A percentile compares a stretch with the other conserved stretches of the same genome.
These are phyloP conservation scores for Mycena leptocephala DNA, from an alignment of 768 basidiomycete genomes.

Conservation along the genomic window DNA sequence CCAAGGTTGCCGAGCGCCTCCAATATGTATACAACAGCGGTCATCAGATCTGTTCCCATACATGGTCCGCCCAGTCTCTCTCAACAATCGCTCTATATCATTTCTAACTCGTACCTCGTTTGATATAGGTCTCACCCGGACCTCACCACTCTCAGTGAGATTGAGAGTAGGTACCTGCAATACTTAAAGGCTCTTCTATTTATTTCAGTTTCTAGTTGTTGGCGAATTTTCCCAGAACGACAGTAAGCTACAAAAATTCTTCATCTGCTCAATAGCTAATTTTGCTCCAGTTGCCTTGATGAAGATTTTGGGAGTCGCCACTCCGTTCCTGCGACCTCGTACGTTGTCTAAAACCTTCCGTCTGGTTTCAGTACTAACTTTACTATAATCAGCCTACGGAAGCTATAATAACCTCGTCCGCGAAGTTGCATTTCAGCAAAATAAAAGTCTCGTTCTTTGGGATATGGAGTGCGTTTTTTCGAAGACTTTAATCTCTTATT, in stretches of 20 bases:
- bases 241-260: background rate
- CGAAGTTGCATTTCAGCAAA: conserved; percentile 25
- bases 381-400: conserved; percentile 31
- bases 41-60: conserved; percentile 53
- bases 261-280: background rate
- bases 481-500: background rate
- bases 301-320: conserved; percentile 43
- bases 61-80: conserved; percentile 34
- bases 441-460: conserved; percentile 46
- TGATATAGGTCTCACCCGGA: conserved; percentile 45
- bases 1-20: conserved; percentile 35
- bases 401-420: conserved; percentile 33
- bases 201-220: background rate
- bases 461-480: conserved; percentile 49
- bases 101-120: background rate
- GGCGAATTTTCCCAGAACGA: conserved; percentile 27
- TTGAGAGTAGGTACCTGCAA: conserved; percentile 35
- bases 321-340: conserved; percentile 31
- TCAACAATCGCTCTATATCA: too few relatives aligned
- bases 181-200: background rate
- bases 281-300: conserved; percentile 38
- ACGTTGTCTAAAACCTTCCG: background rate
- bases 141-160: conserved; percentile 41
- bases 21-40: conserved; percentile 44
- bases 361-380: background rate